phyloP scores from a whole-genome alignment of 2,329 filamentous ascomycete species.

The Falciphora oryzae region DNA sequence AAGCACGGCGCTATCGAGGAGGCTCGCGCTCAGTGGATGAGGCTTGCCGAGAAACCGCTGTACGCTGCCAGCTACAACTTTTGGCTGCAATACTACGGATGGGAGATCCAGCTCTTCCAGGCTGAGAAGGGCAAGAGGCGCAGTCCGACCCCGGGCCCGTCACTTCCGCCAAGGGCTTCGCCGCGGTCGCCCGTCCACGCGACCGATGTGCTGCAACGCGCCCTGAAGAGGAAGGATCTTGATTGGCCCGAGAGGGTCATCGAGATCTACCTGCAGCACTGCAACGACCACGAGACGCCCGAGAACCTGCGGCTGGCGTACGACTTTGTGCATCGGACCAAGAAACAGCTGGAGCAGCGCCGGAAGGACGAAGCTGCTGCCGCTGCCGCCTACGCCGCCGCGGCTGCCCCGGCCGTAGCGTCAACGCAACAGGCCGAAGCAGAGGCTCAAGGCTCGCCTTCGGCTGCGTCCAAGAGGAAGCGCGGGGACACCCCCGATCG shows the following conservation, averaged over 20 bases:
- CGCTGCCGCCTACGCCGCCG: conserved; percentile 43
- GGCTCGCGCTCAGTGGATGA: conserved; percentile 72
- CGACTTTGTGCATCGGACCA: conserved; percentile 65
- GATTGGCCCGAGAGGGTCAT: conserved; percentile 75
- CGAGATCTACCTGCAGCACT: conserved; percentile 70
- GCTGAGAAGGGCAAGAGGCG: conserved; percentile 43
- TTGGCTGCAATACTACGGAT: conserved; percentile 87
- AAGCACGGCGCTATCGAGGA: conserved; percentile 71
- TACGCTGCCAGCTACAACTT: conserved; percentile 81
- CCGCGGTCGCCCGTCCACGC: conserved; percentile 53
- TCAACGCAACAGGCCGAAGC: conserved; percentile 20
- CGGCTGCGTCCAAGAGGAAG: conserved; percentile 61
- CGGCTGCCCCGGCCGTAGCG: conserved; percentile 16
- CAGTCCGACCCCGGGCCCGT: conserved; percentile 43
- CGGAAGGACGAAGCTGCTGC: conserved; percentile 60
- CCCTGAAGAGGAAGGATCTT: conserved; percentile 54
- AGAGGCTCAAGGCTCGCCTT: conserved; percentile 30
- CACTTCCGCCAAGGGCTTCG: conserved; percentile 13
- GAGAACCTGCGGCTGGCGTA: conserved; percentile 68
- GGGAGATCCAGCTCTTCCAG: conserved; percentile 69
- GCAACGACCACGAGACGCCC: conserved; percentile 83
- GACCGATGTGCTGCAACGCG: conserved; percentile 70
- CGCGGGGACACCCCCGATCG: conserved; percentile 56
- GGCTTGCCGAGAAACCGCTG: conserved; percentile 56
- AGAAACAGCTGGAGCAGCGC: conserved; percentile 56